Conservation (phyloP, 495 filamentous ascomycete species). For the Filosporella fistucella region DNA sequence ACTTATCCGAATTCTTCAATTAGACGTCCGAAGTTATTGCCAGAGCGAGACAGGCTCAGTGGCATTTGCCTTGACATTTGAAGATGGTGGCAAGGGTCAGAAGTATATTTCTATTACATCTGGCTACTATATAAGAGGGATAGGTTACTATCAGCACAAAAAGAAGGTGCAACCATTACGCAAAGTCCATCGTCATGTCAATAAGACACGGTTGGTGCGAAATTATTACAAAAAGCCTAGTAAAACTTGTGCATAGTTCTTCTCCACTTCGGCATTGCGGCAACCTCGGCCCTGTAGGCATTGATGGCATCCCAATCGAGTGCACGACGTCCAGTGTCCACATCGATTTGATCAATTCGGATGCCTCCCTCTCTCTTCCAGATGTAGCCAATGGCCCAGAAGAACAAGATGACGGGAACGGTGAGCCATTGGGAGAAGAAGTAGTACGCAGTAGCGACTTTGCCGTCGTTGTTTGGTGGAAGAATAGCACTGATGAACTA, state of each 20-base stretch:
- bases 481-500: neutral
- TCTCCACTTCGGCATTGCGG: conserved; percentile 45
- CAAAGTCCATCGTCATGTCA: no score
- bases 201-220: no score
- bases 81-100: no score
- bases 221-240: no score
- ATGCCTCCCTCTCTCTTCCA: conserved; percentile 60
- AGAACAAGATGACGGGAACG: conserved; percentile 47
- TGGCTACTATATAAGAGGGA: no score
- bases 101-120: no score
- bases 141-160: no score
- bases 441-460: conserved; percentile 2
- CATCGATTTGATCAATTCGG: conserved; percentile 40
- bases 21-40: no score
- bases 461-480: neutral
- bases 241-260: neutral
- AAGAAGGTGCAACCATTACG: no score
- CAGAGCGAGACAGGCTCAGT: no score
- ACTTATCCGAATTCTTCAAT: no score
- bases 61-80: no score
- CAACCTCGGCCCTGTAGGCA: conserved; percentile 43
- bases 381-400: conserved; percentile 44
- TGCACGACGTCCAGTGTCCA: conserved; percentile 55
- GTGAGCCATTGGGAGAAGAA: conserved; percentile 58
- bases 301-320: conserved; percentile 20